Base-by-base conservation (phyloP, 306 rosid species). In the Pachyrhizus erosus region DNA sequence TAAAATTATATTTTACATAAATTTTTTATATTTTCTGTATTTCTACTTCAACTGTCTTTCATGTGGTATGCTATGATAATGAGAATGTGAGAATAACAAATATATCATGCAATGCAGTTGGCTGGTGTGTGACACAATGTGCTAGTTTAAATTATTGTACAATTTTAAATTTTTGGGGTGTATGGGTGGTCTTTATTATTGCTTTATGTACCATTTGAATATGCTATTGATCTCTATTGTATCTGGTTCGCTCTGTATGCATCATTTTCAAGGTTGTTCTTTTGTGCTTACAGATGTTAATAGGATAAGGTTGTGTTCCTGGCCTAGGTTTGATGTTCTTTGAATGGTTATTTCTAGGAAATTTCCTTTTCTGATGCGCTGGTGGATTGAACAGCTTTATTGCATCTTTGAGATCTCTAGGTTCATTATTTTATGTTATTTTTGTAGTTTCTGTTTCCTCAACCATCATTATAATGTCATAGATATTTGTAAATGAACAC, bases 41-140 rank as follows among this genome's bases (percentile, higher is more conserved):
- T 61, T 60, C 33, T 83, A 77, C 39, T 21, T 65, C 61, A 54
- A 71, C 43, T 80, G 54, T 69, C 62, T n/a, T 84, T 77, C 10
- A 77, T 48, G 37, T 34, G 52, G 65, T 13, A 57, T 42, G 39
- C 69, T 62, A 70, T 52, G 62, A 75, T 14, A 70, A 43, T 24
- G 54, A 54, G 68, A 61, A 61, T 23, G 23, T 62, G 42, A 65
- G 74, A 76, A 57, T 67, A 43, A 18, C 18, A 54, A 54, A 54
- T 54, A 46, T 54, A 77, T 17, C 26, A 24, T 42, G 40, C 33
- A 54, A 20, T 76, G 70, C 58, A 18, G 43, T 40, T 43, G 20
- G 77, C 37, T 73, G 70, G 69, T 81, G 27, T 64, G 49, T 65
- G 77, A 72, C 70, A 42, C 9, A 43, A 23, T 76, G 45, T 49